These are phyloP conservation scores for Colletotrichum kahawae DNA, from an alignment of 2,329 filamentous ascomycete genomes.

Conservation along the genomic window DNA sequence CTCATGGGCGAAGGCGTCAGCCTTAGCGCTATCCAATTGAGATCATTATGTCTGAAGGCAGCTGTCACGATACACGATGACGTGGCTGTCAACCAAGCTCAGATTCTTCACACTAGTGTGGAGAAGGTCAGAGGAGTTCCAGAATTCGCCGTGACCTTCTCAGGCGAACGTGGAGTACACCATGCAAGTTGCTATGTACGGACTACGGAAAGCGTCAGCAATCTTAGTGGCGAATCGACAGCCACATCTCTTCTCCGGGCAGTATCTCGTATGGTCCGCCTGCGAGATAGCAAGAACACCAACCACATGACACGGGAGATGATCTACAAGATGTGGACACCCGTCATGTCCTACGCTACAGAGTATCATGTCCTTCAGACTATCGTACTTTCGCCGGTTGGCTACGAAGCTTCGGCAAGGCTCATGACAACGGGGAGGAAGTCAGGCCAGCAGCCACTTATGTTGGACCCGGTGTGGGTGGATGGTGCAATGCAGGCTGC, in stretches of 20 bases:
- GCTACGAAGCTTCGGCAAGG: background rate
- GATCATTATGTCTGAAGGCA: background rate
- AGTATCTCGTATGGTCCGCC: background rate
- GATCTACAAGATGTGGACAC: background rate
- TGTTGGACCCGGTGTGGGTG: background rate
- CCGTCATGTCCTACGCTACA: background rate
- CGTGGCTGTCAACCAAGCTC: background rate
- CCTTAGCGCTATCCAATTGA: background rate
- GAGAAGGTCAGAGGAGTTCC: background rate
- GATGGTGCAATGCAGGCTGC: background rate
- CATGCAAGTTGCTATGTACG: background rate
- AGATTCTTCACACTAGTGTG: background rate
- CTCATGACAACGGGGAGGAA: background rate
- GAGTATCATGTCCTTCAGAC: background rate
- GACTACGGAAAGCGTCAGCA: background rate
- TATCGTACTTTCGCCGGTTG: background rate
- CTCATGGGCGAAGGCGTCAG: background rate
- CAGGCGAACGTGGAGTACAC: background rate
- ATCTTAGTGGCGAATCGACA: background rate
- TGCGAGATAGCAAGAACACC: background rate
- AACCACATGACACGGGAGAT: background rate
- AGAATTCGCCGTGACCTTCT: background rate
- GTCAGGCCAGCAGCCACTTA: background rate
- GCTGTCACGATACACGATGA: background rate
- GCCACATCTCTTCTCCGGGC: background rate